Evolutionary conservation across 2,329 filamentous ascomycete genomes (phyloP).

Genomic region (Xylaria polymorpha): DNA sequence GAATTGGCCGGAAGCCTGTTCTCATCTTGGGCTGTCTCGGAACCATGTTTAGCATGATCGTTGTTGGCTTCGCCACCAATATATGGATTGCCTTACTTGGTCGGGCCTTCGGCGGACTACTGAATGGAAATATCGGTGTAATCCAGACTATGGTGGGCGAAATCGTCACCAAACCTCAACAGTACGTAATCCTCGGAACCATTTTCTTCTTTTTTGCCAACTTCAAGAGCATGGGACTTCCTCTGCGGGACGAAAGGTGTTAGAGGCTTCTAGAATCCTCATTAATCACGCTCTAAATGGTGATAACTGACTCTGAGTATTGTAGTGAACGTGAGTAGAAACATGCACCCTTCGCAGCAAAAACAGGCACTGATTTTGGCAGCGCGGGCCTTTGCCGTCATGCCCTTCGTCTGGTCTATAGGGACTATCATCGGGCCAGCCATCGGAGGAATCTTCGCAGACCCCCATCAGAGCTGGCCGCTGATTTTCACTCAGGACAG

Average conservation of each 20-base stretch:
- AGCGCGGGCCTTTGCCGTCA: slow-evolving; percentile 88
- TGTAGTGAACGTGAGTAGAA: slow-evolving; percentile 72
- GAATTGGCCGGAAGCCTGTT: slow-evolving; percentile 85
- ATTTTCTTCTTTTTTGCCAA: too few species aligned
- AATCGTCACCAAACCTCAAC: slow-evolving; percentile 82
- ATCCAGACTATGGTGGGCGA: slow-evolving; percentile 95
- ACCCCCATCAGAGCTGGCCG: slow-evolving; percentile 80
- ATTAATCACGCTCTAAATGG: too few species aligned
- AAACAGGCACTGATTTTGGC: slow-evolving; percentile 40
- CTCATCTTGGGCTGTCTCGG: slow-evolving; percentile 83
- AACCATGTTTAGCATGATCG: slow-evolving; percentile 83
- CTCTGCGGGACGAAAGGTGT: too few species aligned
- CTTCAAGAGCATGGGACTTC: too few species aligned
- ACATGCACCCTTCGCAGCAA: neutral
- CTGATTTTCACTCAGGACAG: slow-evolving; percentile 72
- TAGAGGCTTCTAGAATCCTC: too few species aligned
- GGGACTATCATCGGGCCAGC: slow-evolving; percentile 90
- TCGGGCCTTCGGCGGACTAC: slow-evolving; percentile 79
- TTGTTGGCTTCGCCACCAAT: slow-evolving; percentile 84
- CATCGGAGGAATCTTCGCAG: slow-evolving; percentile 87
- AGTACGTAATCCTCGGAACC: slow-evolving; percentile 50
- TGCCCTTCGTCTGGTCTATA: slow-evolving; percentile 94
- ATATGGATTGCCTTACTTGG: slow-evolving; percentile 86
- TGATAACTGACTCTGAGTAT: too few species aligned
- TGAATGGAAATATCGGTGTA: slow-evolving; percentile 93